phyloP scores from a whole-genome alignment of 805 yeast species.

The Candida ovalis region DNA sequence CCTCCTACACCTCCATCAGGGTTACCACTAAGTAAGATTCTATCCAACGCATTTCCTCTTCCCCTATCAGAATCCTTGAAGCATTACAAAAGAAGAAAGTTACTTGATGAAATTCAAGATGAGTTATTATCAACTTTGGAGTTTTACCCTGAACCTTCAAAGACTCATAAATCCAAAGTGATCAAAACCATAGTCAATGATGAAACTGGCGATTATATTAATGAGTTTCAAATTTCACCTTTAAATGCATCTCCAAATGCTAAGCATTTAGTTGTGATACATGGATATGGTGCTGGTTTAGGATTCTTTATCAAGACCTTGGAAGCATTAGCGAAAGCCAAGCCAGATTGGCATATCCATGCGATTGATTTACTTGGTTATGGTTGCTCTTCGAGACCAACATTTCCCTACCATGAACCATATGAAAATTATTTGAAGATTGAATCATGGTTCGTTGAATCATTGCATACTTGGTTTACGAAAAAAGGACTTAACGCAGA shows the following conservation, averaged over 20 bases:
- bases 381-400: constrained; percentile 83
- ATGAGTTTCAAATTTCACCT: constrained; percentile 68
- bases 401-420: constrained; percentile 43
- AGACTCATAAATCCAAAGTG: constrained; percentile 41
- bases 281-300: constrained; percentile 92
- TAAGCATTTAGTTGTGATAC: constrained; percentile 68
- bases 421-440: constrained; percentile 42
- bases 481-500: constrained; percentile 34
- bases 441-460: constrained; percentile 61
- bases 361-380: constrained; percentile 87
- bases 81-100: constrained; percentile 40
- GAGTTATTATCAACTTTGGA: constrained; percentile 51
- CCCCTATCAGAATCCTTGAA: constrained; percentile 45
- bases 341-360: constrained; percentile 67
- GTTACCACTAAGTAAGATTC: constrained; percentile 52
- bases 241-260: constrained; percentile 7
- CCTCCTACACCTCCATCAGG: constrained; percentile 67
- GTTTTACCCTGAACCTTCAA: constrained; percentile 52
- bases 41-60: constrained; percentile 57
- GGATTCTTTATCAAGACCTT: constrained; percentile 78
- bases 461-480: constrained; percentile 61
- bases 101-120: constrained; percentile 33
- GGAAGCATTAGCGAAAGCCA: constrained; percentile 29
- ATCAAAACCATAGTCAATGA: constrained; percentile 54
- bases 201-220: constrained; percentile 49